phyloP scores from a whole-genome alignment of 2,329 filamentous ascomycete genomes.

The Thelonectria discophora region DNA sequence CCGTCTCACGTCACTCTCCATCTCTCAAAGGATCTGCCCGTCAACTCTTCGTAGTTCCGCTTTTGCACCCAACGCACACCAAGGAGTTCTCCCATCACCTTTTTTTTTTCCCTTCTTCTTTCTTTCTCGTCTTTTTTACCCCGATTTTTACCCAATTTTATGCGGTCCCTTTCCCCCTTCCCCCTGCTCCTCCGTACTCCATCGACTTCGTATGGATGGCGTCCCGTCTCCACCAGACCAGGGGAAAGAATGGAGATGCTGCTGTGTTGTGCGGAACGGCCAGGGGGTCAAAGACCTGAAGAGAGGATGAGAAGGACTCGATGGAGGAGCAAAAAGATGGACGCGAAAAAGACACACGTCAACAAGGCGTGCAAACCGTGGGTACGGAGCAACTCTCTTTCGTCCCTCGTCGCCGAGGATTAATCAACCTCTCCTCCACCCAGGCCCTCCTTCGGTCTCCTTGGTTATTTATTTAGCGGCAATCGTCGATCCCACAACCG shows the following conservation, averaged over 20 bases:
- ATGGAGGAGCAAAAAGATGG: background rate
- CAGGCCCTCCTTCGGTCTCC: conserved; percentile 4
- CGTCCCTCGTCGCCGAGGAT: background rate
- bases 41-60: background rate
- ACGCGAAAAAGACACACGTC: conserved; percentile 9
- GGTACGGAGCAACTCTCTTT: conserved; percentile 3
- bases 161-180: conserved; percentile 27
- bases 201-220: conserved; percentile 27
- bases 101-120: conserved; percentile 30
- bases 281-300: background rate
- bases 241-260: conserved; percentile 10
- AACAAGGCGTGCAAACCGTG: conserved; percentile 13
- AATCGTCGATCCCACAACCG: background rate
- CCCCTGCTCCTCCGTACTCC: background rate
- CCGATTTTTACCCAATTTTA: conserved; percentile 27
- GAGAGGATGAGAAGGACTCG: background rate
- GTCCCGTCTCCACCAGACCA: conserved; percentile 27
- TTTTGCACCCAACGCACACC: background rate
- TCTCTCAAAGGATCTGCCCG: background rate
- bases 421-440: background rate
- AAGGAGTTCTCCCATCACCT: conserved; percentile 19
- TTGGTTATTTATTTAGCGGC: conserved; percentile 7
- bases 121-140: conserved; percentile 19
- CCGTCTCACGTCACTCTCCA: conserved; percentile 34
- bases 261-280: conserved; percentile 20